Evolutionary conservation across 2,329 filamentous ascomycete genomes (phyloP), one percentile per base, ranked within the genome.

Genomic region (Mycosphaerella sp.): DNA sequence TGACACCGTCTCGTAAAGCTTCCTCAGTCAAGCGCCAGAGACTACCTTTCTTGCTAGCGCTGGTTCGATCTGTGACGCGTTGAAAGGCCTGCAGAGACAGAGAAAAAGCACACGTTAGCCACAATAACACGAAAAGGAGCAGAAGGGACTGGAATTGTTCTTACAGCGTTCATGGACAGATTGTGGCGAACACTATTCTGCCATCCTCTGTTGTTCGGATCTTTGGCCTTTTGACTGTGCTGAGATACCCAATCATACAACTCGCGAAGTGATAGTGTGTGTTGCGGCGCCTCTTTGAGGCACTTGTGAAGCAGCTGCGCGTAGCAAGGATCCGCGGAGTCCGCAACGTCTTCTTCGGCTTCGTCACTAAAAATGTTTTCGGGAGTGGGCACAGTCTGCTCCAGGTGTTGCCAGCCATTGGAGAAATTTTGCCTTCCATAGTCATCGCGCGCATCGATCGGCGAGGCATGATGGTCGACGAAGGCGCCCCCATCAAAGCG

Each of bases 181-280:
- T 97, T 97, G 70, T 97, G 92, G 2, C 92, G 82, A 60, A 97
- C 95, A 68, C 89, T 95, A 71, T 96, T 97, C 72, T 92, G 87
- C 92, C 92, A 97, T 8, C 91, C 92, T 43, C 70, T 74, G 4
- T 70, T 73, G 48, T 70, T 68, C 6, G 76, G 78, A 44, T 79
- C 78, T 49, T 77, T 82, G 4, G 81, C 82, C 70, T 93, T 95
- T 61, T 81, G 80, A 2, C 90, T 95, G 66, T 95, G 85, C 29
- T 84, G 78, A 41, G 81, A 77, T 65, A 97, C 95, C 90, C 92
- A 97, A 54, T 85, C 78, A 71, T 97, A 97, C 54, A 97, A 87
- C 51, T 95, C 85, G 62, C 90, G 84, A 10, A 97, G 77, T 1
- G 86, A 82, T 82, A 96, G 86, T 21, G 81, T 83, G 58, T 86